Conservation (phyloP, 768 basidiomycete species). For the Kwoniella mangroviensis region DNA sequence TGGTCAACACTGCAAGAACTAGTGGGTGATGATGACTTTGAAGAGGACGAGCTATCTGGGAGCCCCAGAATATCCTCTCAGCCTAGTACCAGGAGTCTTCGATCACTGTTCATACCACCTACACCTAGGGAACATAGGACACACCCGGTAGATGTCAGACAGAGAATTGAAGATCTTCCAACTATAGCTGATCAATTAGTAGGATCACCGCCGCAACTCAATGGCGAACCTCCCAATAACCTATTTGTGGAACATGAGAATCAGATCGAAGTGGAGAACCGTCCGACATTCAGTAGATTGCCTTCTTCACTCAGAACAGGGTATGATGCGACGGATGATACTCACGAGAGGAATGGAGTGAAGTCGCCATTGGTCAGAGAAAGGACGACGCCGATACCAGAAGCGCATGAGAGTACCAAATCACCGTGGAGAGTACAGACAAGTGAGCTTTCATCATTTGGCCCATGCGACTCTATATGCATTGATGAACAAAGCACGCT, state of each 20-base stretch:
- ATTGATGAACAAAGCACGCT: neutral
- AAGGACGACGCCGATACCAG: neutral
- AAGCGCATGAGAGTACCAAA: neutral
- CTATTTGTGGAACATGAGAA: neutral
- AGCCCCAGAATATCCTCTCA: neutral
- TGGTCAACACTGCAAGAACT: conserved; percentile 37
- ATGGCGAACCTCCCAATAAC: neutral
- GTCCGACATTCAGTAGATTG: conserved; percentile 5
- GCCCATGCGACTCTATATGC: neutral
- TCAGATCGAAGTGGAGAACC: neutral
- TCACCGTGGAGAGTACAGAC: neutral
- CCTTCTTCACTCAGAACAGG: neutral
- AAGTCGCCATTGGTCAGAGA: neutral
- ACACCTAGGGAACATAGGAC: neutral
- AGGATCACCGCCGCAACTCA: conserved; percentile 15
- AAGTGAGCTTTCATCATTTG: neutral
- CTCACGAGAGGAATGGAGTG: neutral
- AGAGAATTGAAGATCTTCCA: neutral
- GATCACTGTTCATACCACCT: conserved; percentile 18
- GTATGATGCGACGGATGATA: conserved; percentile 1
- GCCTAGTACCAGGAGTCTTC: conserved; percentile 16
- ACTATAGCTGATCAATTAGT: conserved; percentile 12
- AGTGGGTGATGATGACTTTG: conserved; percentile 22
- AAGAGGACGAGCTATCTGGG: conserved; percentile 1
- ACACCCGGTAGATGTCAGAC: conserved; percentile 5